Percentiles rank a stretch among this genome's conserved stretches.
These are phyloP conservation scores for Platismatia glauca DNA, from an alignment of 495 filamentous ascomycete species.

Conservation along the genomic window DNA sequence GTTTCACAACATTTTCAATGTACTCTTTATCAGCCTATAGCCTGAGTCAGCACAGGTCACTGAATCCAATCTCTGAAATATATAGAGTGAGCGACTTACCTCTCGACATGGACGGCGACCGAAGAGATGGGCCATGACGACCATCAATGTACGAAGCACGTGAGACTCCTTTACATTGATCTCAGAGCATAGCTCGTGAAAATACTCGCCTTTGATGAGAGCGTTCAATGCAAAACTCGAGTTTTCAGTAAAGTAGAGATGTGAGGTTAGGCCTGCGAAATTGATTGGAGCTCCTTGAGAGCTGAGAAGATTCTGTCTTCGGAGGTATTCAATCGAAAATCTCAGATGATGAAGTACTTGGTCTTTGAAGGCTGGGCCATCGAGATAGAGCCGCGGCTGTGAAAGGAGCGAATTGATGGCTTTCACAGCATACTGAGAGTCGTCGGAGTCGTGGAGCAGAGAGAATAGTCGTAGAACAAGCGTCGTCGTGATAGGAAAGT, in stretches of 20 bases:
- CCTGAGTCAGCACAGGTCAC: background rate
- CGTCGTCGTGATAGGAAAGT: slow-evolving; percentile 69
- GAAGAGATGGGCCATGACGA: slow-evolving; percentile 63
- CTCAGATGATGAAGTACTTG: slow-evolving; percentile 65
- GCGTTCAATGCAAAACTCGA: slow-evolving; percentile 67
- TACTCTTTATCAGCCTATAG: slow-evolving; percentile 33
- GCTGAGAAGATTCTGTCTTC: slow-evolving; percentile 55
- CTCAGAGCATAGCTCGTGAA: slow-evolving; percentile 51
- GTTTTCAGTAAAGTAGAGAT: slow-evolving; percentile 67
- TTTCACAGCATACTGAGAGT: slow-evolving; percentile 49
- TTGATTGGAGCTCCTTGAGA: slow-evolving; percentile 53
- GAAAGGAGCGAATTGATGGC: slow-evolving; percentile 58
- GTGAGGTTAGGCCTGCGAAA: slow-evolving; percentile 55
- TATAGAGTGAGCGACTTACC: slow-evolving; percentile 8
- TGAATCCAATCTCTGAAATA: background rate
- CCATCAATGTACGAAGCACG: slow-evolving; percentile 45
- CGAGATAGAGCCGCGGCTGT: slow-evolving; percentile 59
- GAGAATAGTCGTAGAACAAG: slow-evolving; percentile 60
- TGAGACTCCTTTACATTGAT: slow-evolving; percentile 32
- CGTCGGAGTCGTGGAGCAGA: slow-evolving; percentile 54
- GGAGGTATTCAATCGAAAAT: slow-evolving; percentile 73
- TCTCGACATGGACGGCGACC: slow-evolving; percentile 40
- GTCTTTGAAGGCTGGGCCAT: slow-evolving; percentile 50
- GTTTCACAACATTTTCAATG: slow-evolving; percentile 36
- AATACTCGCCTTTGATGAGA: slow-evolving; percentile 57